phyloP scores from a whole-genome alignment of 768 basidiomycete genomes.

The Paxillus ammoniavirescens region DNA sequence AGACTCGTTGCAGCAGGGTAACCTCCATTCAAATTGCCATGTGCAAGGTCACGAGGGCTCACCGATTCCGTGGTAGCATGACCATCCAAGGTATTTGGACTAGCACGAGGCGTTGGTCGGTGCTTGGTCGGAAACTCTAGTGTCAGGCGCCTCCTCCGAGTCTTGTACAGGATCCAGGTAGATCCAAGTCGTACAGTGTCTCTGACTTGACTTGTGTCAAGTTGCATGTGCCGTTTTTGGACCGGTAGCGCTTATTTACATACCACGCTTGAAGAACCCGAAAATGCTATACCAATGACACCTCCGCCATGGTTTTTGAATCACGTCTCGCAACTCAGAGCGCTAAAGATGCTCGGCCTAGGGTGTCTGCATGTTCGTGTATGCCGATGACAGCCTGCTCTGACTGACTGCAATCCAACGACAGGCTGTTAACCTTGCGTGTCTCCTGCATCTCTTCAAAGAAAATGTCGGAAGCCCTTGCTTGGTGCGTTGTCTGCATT shows the following conservation, averaged over 20 bases:
- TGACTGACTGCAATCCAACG: constrained; percentile 1
- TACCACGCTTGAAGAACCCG: too few species aligned
- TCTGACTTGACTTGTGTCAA: too few species aligned
- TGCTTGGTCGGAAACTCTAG: too few species aligned
- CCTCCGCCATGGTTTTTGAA: constrained; percentile 10
- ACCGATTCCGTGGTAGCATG: too few species aligned
- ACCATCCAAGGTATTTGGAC: too few species aligned
- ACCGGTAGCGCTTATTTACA: background rate
- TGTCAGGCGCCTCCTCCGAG: too few species aligned
- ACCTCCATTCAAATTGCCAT: background rate
- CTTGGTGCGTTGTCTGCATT: constrained; percentile 36
- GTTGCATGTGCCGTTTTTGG: too few species aligned
- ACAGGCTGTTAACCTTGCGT: constrained; percentile 54
- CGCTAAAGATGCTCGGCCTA: constrained; percentile 20
- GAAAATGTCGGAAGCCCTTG: constrained; percentile 60
- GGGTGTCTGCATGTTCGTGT: constrained; percentile 29
- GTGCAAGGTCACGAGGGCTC: background rate
- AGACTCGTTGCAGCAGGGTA: too few species aligned
- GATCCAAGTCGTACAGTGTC: too few species aligned
- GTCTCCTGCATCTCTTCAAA: constrained; percentile 60
- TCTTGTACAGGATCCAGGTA: too few species aligned
- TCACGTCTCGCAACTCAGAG: constrained; percentile 1
- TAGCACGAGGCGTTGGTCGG: too few species aligned
- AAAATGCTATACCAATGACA: constrained; percentile 6
- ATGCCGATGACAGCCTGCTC: background rate